phyloP scores from a whole-genome alignment of 2,329 filamentous ascomycete genomes.

The Cercospora sp. region DNA sequence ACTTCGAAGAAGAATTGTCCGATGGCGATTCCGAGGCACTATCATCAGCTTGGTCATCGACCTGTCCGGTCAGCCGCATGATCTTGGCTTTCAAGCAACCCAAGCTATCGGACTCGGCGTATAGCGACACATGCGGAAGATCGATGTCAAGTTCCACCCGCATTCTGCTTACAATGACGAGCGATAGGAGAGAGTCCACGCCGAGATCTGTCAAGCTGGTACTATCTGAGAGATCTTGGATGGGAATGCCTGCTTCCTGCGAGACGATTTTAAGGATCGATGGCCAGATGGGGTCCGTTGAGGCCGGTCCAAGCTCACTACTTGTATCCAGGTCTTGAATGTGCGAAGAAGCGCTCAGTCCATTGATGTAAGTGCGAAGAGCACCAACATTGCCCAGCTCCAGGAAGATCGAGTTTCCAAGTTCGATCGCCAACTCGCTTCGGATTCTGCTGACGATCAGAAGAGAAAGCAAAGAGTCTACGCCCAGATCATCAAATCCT shows the following conservation, averaged over 20 bases:
- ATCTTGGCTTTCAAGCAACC: background rate
- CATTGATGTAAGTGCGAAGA: background rate
- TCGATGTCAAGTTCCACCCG: background rate
- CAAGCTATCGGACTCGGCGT: background rate
- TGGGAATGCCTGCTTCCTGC: background rate
- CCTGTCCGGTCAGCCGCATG: background rate
- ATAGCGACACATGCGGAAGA: background rate
- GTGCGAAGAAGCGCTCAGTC: background rate
- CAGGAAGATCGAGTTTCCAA: background rate
- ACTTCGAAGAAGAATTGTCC: background rate
- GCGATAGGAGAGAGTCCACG: background rate
- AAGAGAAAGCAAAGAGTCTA: background rate
- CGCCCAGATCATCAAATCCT: background rate
- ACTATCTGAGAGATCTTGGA: background rate
- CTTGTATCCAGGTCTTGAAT: background rate
- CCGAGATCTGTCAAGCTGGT: background rate
- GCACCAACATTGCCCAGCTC: background rate
- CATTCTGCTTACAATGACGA: background rate
- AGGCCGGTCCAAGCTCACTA: background rate
- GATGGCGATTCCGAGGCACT: background rate
- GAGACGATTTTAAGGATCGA: background rate
- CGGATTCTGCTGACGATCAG: background rate
- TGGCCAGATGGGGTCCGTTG: background rate
- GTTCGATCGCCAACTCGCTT: background rate
- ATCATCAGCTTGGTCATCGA: background rate